Base-by-base conservation (phyloP, 2,329 filamentous ascomycete species). In the Didymella pinodella region DNA sequence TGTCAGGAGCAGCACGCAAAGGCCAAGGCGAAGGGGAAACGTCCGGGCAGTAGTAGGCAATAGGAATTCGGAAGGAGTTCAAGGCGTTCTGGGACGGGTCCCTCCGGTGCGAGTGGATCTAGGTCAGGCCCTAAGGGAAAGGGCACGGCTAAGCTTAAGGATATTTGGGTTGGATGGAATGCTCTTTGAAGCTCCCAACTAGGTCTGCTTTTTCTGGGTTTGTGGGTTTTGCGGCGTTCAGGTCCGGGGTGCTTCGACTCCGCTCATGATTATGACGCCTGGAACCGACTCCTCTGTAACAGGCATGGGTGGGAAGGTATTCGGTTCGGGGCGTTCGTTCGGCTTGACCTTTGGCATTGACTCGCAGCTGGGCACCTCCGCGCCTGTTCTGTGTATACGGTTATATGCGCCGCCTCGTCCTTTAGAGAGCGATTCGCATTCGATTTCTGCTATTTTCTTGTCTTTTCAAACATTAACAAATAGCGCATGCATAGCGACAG, bases 61-160 rank as follows among this genome's bases (percentile, higher is more conserved):
- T 76, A 76, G 74, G 74, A 74, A 73, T 75, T 75, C 70, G 64
- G 71, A 65, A 65, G 73, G 73, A 74, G 74, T 75, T 76, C 70
- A 72, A 69, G 73, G 74, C 71, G 72, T 74, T 73, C 69, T 65
- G 65, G 61, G 60, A 68, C 67, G 67, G 69, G 67, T 72, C 63
- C 62, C 69, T 66, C 57, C 46, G 61, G 54, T 36, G 56, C 22
- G 22, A 22, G 64, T 66, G 69, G 64, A 65, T 70, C 67, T 67
- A 69, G 68, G 68, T 61, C 65, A 59, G 69, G 70, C 59, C 68
- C 67, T 12, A 73, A 71, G 62, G 69, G 68, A 59, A 73, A 71
- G 70, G 69, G 71, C 64, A 73, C 67, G 65, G 70, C 67, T 69
- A 70, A 66, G 63, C 62, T 71, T 49, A 58, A 61, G 48, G 67